Percentiles rank a stretch among this genome's conserved stretches.
Evolutionary conservation across 495 filamentous ascomycete species (phyloP).

Genomic region (Penicillium bovifimosum): DNA sequence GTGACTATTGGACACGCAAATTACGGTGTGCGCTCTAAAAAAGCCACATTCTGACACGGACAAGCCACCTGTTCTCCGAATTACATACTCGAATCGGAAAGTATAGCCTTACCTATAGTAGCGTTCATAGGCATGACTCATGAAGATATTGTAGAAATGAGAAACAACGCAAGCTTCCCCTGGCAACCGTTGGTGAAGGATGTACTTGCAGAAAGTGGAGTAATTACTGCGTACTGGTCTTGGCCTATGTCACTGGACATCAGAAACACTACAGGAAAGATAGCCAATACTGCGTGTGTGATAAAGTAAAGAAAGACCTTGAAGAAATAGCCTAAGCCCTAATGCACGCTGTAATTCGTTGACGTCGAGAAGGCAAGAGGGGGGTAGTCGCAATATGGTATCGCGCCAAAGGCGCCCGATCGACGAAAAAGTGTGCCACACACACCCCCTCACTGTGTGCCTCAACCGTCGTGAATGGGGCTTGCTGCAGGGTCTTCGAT

Average conservation of each 20-base stretch:
- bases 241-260: slow-evolving; percentile 22
- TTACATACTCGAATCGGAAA: background rate
- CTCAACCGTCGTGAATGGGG: slow-evolving; percentile 8
- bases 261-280: background rate
- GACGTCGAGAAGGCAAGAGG: too few relatives aligned
- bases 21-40: slow-evolving; percentile 23
- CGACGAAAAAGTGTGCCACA: background rate
- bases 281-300: too few relatives aligned
- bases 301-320: background rate
- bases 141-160: too few relatives aligned
- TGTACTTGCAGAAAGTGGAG: slow-evolving; percentile 22
- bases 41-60: too few relatives aligned
- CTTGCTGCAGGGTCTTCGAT: slow-evolving; percentile 16
- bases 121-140: too few relatives aligned
- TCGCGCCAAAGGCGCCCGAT: slow-evolving; percentile 13
- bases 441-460: slow-evolving; percentile 5
- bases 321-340: background rate
- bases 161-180: slow-evolving; percentile 19
- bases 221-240: slow-evolving; percentile 1
- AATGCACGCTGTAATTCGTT: background rate
- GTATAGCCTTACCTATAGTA: too few relatives aligned
- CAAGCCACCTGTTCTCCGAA: background rate
- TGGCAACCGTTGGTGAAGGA: slow-evolving; percentile 1
- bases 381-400: too few relatives aligned
- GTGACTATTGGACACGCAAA: slow-evolving; percentile 1